Evolutionary conservation across 148 eudicot genomes (phyloP).

Genomic region (Camellia sinensis): DNA sequence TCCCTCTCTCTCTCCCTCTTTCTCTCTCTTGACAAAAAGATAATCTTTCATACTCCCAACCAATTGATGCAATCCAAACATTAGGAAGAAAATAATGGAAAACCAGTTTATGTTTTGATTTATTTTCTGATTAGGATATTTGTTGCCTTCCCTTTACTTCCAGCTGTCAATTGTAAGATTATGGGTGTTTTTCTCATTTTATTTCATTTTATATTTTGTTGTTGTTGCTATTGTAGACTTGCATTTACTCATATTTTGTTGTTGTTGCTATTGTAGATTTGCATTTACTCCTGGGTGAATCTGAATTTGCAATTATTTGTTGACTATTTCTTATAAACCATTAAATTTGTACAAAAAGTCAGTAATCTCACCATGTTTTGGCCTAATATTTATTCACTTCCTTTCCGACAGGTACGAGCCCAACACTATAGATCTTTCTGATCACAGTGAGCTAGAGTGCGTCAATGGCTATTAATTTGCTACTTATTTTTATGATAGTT

Average conservation of each 20-base stretch:
- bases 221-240: neutral
- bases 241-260: neutral
- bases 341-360: neutral
- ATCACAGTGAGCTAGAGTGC: constrained; percentile 84
- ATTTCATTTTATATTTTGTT: neutral
- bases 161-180: neutral
- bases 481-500: constrained; percentile 1
- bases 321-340: neutral
- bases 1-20: neutral
- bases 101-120: neutral
- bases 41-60: neutral
- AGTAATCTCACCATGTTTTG: neutral
- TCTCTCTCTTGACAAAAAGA: neutral
- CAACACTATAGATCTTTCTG: constrained; percentile 89
- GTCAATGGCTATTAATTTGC: constrained; percentile 23
- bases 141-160: neutral
- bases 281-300: neutral
- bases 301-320: neutral
- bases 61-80: neutral
- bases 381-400: constrained; percentile 15
- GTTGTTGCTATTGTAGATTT: neutral
- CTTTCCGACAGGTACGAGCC: constrained; percentile 76
- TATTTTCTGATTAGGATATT: neutral
- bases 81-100: neutral
- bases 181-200: neutral